Conservation (phyloP, 2,329 filamentous ascomycete genomes). For the Neoscytalidium dimidiatum region DNA sequence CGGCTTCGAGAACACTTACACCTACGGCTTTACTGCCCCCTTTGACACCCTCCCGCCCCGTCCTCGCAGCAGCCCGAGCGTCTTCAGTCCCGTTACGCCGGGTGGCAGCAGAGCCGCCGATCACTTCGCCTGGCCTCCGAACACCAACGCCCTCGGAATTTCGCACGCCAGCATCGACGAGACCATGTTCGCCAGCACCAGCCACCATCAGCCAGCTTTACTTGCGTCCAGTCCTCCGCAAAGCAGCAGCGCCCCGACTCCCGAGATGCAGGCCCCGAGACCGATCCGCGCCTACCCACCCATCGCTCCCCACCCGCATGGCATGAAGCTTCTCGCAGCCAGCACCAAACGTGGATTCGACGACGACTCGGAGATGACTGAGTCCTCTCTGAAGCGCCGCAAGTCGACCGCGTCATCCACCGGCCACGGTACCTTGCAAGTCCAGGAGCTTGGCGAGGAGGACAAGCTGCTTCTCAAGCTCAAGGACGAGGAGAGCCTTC, state of each 20-base stretch:
- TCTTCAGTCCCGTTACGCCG: slow-evolving; percentile 39
- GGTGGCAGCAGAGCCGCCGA: slow-evolving; percentile 28
- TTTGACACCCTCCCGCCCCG: slow-evolving; percentile 31
- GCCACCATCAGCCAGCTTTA: slow-evolving; percentile 20
- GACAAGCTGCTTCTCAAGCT: slow-evolving; percentile 52
- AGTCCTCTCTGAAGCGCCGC: slow-evolving; percentile 40
- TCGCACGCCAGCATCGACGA: slow-evolving; percentile 22
- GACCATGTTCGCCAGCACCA: slow-evolving; percentile 10
- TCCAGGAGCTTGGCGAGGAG: slow-evolving; percentile 52
- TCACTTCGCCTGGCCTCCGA: slow-evolving; percentile 38
- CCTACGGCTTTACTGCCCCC: slow-evolving; percentile 21
- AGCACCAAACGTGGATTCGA: slow-evolving; percentile 40
- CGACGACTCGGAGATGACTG: slow-evolving; percentile 35
- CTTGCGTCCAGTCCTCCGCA: slow-evolving; percentile 20
- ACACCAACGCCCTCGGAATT: slow-evolving; percentile 43
- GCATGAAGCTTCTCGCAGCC: slow-evolving; percentile 30
- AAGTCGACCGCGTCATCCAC: slow-evolving; percentile 36
- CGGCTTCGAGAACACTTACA: slow-evolving; percentile 12
- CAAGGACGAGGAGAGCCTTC: slow-evolving; percentile 54
- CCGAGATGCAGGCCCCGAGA: slow-evolving; percentile 33
- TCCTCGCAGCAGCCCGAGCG: slow-evolving; percentile 47
- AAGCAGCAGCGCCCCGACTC: slow-evolving; percentile 30
- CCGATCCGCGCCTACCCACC: slow-evolving; percentile 44
- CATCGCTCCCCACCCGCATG: slow-evolving; percentile 47
- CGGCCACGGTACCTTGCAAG: slow-evolving; percentile 29